Conservation (phyloP, 768 basidiomycete genomes). For the Ramaria rubella region DNA sequence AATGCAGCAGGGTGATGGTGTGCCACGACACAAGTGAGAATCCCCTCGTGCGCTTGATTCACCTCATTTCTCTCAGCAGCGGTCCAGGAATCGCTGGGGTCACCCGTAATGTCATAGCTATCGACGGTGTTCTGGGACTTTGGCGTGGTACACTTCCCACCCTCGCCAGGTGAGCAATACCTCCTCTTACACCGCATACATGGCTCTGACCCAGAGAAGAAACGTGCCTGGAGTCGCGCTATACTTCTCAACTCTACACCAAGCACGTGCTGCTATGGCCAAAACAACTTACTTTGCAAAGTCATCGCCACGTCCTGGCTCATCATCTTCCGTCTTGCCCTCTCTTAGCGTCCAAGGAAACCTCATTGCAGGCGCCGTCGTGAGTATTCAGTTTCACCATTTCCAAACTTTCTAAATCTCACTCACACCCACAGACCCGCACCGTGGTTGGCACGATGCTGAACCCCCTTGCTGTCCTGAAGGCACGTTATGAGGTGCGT, state of each 20-base stretch:
- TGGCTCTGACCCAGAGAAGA: slow-evolving; percentile 32
- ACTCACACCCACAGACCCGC: slow-evolving; percentile 40
- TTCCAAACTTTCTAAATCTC: not conserved
- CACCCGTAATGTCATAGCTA: slow-evolving; percentile 48
- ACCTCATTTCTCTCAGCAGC: slow-evolving; percentile 22
- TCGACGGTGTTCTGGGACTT: slow-evolving; percentile 62
- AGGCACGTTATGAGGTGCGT: slow-evolving; percentile 83
- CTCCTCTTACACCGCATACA: slow-evolving; percentile 20
- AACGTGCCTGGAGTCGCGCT: slow-evolving; percentile 91
- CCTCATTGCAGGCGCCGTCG: slow-evolving; percentile 70
- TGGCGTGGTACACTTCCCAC: slow-evolving; percentile 89
- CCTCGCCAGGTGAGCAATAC: slow-evolving; percentile 45
- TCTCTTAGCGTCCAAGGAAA: slow-evolving; percentile 74
- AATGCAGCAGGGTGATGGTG: slow-evolving; percentile 71
- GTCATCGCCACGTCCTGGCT: slow-evolving; percentile 19
- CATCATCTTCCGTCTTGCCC: slow-evolving; percentile 50
- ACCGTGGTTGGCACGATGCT: slow-evolving; percentile 75
- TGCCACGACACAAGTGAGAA: slow-evolving; percentile 32
- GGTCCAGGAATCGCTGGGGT: slow-evolving; percentile 42
- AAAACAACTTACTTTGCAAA: slow-evolving; percentile 61
- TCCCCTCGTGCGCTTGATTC: not conserved
- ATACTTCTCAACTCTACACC: slow-evolving; percentile 83
- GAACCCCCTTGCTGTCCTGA: slow-evolving; percentile 87
- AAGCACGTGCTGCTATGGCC: slow-evolving; percentile 73
- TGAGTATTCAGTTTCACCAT: not conserved